Evolutionary conservation across 1,284 basidiomycete genomes (phyloP).

Genomic region (Tilletia walkeri): DNA sequence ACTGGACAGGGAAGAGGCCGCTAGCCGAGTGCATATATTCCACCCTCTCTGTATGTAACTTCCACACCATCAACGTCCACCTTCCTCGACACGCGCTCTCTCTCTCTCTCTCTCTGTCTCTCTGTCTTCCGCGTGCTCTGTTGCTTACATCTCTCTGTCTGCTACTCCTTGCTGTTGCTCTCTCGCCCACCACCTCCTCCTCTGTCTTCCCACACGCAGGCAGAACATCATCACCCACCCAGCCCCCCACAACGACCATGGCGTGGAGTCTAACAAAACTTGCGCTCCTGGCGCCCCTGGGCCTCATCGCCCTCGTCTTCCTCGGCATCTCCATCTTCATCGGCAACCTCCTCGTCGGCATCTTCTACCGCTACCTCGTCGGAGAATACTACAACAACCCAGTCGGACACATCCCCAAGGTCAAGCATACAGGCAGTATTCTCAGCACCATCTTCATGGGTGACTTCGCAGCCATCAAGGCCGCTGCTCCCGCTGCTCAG

Average conservation of each 20-base stretch:
- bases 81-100: no score
- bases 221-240: not conserved
- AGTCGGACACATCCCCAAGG: slow-evolving; percentile 17
- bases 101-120: no score
- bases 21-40: no score
- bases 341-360: slow-evolving; percentile 6
- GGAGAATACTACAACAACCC: slow-evolving; percentile 17
- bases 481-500: slow-evolving; percentile 6
- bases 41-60: no score
- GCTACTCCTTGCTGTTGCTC: no score
- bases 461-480: slow-evolving; percentile 18
- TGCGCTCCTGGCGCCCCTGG: slow-evolving; percentile 15
- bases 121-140: no score
- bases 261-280: not conserved
- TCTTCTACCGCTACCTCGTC: slow-evolving; percentile 17
- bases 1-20: no score
- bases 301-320: not conserved
- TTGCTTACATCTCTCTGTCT: no score
- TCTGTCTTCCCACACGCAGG: no score
- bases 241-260: not conserved
- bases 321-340: slow-evolving; percentile 4
- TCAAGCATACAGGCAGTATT: slow-evolving; percentile 7
- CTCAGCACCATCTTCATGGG: slow-evolving; percentile 20
- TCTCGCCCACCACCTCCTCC: no score
- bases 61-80: no score